Evolutionary conservation across 805 yeast species (phyloP).

Genomic region (Isabelozyma pseudorhagii): DNA sequence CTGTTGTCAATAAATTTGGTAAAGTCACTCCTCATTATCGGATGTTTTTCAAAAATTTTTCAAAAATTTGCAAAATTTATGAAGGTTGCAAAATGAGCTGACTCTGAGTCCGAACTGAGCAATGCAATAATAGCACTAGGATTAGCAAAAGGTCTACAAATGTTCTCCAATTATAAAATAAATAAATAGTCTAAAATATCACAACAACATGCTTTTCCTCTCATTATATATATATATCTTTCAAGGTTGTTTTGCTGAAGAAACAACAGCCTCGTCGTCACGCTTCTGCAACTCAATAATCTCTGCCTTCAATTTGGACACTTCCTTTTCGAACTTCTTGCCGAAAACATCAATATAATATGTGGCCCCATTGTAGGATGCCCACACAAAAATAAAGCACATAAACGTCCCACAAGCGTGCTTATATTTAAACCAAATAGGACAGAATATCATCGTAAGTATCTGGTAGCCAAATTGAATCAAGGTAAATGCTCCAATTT

Average conservation of each 20-base stretch:
- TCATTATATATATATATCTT: too few relatives aligned
- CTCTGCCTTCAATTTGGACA: conserved; percentile 64
- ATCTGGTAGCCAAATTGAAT: conserved; percentile 88
- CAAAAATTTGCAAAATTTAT: too few relatives aligned
- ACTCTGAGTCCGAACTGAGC: too few relatives aligned
- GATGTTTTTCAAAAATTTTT: too few relatives aligned
- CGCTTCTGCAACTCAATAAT: conserved; percentile 56
- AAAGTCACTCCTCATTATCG: too few relatives aligned
- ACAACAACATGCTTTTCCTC: too few relatives aligned
- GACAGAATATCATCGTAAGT: conserved; percentile 82
- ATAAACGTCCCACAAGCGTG: conserved; percentile 66
- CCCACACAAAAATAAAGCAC: conserved; percentile 67
- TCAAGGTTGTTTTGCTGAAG: neutral
- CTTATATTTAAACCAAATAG: conserved; percentile 78
- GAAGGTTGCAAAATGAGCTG: too few relatives aligned
- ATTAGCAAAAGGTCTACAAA: too few relatives aligned
- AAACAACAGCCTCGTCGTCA: neutral
- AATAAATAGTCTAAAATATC: too few relatives aligned
- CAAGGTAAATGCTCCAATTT: conserved; percentile 80
- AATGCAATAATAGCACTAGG: too few relatives aligned
- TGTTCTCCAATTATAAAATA: too few relatives aligned
- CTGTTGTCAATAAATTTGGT: too few relatives aligned
- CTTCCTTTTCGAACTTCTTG: conserved; percentile 83
- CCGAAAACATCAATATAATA: conserved; percentile 93
- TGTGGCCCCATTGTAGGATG: conserved; percentile 92